Evolutionary conservation across 2,329 filamentous ascomycete genomes (phyloP), one percentile per base, ranked within the genome.

Genomic region (Leptographium galeiforme): DNA sequence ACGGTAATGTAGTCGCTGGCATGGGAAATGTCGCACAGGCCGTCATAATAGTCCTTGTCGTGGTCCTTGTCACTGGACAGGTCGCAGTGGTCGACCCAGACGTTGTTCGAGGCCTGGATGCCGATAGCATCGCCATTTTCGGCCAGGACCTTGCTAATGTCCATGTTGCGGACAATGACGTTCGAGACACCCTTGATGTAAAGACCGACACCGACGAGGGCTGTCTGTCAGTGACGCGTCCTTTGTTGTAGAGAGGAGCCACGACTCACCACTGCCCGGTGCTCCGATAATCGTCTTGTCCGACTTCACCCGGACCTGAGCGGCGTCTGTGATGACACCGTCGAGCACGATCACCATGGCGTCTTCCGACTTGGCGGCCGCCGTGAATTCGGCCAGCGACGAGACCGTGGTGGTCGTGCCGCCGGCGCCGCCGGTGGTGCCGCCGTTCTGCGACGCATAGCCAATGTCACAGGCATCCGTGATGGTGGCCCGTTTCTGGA

Each of bases 11-110:
- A 85, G 68, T 85, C 80, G 11, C 75, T 70, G 48, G 71, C 83
- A 66, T 84, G 82, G 50, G 76, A 83, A 50, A 75, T 68, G 60
- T 86, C 83, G 48, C 81, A 67, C 2, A 86, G 74, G 36, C 83
- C 82, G 54, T 86, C 83, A 62, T 83, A 85, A 69, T 77, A 83
- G 69, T 87, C 81, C 69, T 86, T 86, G 70, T 74, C 79, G 63
- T 78, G 70, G 60, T 74, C 69, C 38, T 64, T 62, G 67, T 84
- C 75, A 30, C 77, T 79, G 6, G 75, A 80, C 25, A 86, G 71
- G 58, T 86, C 82, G 63, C 74, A 72, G 69, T 85, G 82, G 68
- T 86, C 82, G 50, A 86, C 68, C 82, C 82, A 86, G 61, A 81
- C 71, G 58, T 82, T 81, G 54, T 64, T 76, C 50, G 75, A 73